phyloP scores from a whole-genome alignment of 768 basidiomycete genomes.

The Phlebiopsis flavidoalba region DNA sequence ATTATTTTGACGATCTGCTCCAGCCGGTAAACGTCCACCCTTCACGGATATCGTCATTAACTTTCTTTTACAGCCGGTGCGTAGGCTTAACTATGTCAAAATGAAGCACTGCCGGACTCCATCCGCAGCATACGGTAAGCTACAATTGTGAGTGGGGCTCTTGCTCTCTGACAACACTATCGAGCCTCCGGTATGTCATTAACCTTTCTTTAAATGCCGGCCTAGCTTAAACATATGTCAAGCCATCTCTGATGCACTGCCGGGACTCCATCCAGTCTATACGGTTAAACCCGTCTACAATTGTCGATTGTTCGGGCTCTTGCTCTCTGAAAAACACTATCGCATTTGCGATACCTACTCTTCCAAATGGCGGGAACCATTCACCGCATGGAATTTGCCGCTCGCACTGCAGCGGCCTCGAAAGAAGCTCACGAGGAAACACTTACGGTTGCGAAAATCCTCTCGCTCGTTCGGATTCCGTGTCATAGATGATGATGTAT shows the following conservation, averaged over 20 bases:
- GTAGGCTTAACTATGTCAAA: too few relatives aligned
- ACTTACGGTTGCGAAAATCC: constrained; percentile 61
- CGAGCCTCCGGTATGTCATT: constrained; percentile 53
- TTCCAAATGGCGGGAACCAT: constrained; percentile 72
- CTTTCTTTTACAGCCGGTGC: too few relatives aligned
- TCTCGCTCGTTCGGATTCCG: constrained; percentile 69
- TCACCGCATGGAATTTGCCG: constrained; percentile 62
- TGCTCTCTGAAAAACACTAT: not conserved
- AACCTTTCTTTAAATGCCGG: not conserved
- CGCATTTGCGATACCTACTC: constrained; percentile 66
- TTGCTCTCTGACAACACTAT: too few relatives aligned
- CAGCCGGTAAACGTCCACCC: too few relatives aligned
- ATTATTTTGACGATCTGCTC: too few relatives aligned
- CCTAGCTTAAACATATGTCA: not conserved
- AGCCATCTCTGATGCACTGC: too few relatives aligned
- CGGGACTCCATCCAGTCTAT: constrained; percentile 72
- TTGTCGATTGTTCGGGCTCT: not conserved
- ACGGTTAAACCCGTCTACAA: constrained; percentile 34
- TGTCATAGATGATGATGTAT: constrained; percentile 59
- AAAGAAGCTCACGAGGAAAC: constrained; percentile 60
- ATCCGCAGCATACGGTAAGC: too few relatives aligned
- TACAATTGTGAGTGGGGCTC: too few relatives aligned
- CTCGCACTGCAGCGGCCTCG: constrained; percentile 58
- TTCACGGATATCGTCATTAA: too few relatives aligned
- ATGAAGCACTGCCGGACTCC: too few relatives aligned